Percentiles rank a stretch among this genome's conserved stretches.
Evolutionary conservation across 1,284 basidiomycete species (phyloP).

Genomic region (Ceraceosorus bombacis): DNA sequence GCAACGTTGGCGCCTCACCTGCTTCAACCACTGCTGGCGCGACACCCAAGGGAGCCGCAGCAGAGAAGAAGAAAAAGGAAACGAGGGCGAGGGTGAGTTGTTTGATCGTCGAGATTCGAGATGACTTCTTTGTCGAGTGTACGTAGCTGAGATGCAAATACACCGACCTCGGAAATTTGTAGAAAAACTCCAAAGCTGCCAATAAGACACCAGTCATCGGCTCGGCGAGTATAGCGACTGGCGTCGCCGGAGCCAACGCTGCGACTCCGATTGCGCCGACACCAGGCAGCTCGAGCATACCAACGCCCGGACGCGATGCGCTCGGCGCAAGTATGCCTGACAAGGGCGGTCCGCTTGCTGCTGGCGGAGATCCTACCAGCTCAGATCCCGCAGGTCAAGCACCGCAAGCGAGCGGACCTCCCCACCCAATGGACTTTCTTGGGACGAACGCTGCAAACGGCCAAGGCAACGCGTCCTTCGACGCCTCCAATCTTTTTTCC

Average conservation of each 20-base stretch:
- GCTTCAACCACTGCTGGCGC: slow-evolving; percentile 17
- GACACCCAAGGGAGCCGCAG: slow-evolving; percentile 28
- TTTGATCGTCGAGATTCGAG: slow-evolving; percentile 1
- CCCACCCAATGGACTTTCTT: too few relatives aligned
- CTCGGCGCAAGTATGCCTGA: slow-evolving; percentile 1
- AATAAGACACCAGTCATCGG: slow-evolving; percentile 29
- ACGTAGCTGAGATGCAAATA: neutral
- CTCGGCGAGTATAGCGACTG: slow-evolving; percentile 20
- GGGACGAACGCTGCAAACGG: too few relatives aligned
- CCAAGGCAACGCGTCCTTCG: too few relatives aligned
- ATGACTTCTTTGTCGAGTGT: neutral
- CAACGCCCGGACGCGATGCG: slow-evolving; percentile 27
- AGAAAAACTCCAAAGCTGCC: slow-evolving; percentile 18
- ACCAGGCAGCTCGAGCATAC: slow-evolving; percentile 23
- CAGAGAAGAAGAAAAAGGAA: slow-evolving; percentile 37
- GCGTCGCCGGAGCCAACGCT: slow-evolving; percentile 16
- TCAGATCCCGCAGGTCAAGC: slow-evolving; percentile 19
- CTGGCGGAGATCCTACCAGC: slow-evolving; percentile 13
- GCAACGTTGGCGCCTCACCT: slow-evolving; percentile 13
- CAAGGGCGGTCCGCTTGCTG: slow-evolving; percentile 4
- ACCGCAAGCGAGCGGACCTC: neutral
- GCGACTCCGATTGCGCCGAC: slow-evolving; percentile 27
- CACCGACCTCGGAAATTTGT: neutral
- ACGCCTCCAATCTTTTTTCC: too few relatives aligned
- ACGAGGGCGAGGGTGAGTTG: slow-evolving; percentile 15